phyloP scores from a whole-genome alignment of 73 alveolate genomes.

The Paramecium pentaurelia region DNA sequence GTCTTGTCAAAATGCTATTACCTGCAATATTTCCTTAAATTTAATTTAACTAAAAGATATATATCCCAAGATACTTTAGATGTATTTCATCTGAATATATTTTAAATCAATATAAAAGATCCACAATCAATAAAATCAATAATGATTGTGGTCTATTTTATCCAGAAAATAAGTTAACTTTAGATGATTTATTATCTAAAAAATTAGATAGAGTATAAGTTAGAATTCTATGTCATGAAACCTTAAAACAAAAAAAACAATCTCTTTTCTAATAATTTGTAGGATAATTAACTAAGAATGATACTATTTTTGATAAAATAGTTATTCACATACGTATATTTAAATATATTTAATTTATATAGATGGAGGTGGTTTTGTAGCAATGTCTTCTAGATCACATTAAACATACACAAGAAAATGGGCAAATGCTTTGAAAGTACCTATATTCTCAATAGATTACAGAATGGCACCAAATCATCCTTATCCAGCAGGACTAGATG shows the following conservation, averaged over 20 bases:
- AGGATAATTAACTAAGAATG: background rate
- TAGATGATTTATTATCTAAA: background rate
- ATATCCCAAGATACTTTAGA: conserved; percentile 1
- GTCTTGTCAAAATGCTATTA: background rate
- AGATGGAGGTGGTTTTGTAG: conserved; percentile 97
- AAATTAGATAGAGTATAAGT: conserved; percentile 20
- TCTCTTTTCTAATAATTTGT: background rate
- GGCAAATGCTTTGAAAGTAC: conserved; percentile 82
- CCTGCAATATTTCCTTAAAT: conserved; percentile 25
- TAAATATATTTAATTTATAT: background rate
- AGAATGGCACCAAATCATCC: conserved; percentile 90
- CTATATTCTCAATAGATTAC: conserved; percentile 91
- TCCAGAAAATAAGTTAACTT: background rate
- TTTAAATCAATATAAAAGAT: background rate
- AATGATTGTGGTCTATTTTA: background rate
- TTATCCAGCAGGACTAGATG: conserved; percentile 95
- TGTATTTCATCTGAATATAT: conserved; percentile 19
- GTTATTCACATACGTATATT: conserved; percentile 80
- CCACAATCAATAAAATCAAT: conserved; percentile 34
- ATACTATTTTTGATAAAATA: conserved; percentile 51
- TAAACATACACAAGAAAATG: conserved; percentile 86
- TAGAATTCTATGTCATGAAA: background rate
- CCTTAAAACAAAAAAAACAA: background rate
- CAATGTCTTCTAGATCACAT: conserved; percentile 91
- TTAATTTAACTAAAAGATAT: conserved; percentile 17